A percentile compares a stretch with the other conserved stretches of the same genome.
phyloP scores from a whole-genome alignment of 2,329 filamentous ascomycete genomes.

The Exutisphaerella laricina region DNA sequence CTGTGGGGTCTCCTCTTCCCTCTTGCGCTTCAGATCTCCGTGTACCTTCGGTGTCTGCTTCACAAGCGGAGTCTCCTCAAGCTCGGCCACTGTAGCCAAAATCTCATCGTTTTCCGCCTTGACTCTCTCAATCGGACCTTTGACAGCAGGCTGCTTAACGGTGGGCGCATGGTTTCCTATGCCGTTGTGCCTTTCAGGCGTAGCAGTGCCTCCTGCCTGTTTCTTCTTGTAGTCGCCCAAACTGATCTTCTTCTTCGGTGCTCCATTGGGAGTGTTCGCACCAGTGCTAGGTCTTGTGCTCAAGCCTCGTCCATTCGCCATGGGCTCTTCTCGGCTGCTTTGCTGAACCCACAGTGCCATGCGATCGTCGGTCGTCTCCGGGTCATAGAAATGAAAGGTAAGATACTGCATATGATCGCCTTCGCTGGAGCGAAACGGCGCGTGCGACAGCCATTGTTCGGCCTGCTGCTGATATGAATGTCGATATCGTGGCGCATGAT shows the following conservation, averaged over 20 bases:
- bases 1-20: conserved; percentile 11
- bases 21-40: conserved; percentile 27
- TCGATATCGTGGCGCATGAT: conserved; percentile 35
- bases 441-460: conserved; percentile 40
- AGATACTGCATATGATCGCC: conserved; percentile 55
- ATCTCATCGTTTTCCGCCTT: conserved; percentile 32
- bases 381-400: conserved; percentile 56
- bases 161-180: conserved; percentile 16
- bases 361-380: too few species aligned
- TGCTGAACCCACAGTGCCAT: conserved; percentile 28
- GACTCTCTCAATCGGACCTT: conserved; percentile 30
- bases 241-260: conserved; percentile 57
- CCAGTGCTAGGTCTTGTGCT: conserved; percentile 32
- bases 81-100: conserved; percentile 24
- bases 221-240: conserved; percentile 58
- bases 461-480: conserved; percentile 38
- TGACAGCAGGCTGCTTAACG: conserved; percentile 29
- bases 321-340: conserved; percentile 25
- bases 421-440: conserved; percentile 52
- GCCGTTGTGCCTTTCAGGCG: conserved; percentile 20
- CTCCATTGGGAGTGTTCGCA: conserved; percentile 37
- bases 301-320: conserved; percentile 18
- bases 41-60: conserved; percentile 13
- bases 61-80: conserved; percentile 12
- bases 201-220: conserved; percentile 34